Conservation (phyloP, 768 basidiomycete species). For the Steccherinum ochraceum region DNA sequence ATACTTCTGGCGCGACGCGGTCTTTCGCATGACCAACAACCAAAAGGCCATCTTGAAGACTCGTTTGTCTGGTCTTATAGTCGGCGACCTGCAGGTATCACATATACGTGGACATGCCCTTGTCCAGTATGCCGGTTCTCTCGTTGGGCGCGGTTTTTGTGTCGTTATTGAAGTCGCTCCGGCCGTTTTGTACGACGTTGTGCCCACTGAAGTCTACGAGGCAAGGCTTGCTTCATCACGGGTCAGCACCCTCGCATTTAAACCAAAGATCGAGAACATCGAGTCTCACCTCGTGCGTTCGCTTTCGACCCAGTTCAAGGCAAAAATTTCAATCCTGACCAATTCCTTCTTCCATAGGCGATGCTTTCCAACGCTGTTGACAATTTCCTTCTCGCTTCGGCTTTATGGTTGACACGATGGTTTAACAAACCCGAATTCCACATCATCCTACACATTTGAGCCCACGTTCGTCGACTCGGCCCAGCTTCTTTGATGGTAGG, state of each 20-base stretch:
- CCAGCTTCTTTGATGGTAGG: constrained; percentile 18
- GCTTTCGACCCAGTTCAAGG: background rate
- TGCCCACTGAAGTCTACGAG: constrained; percentile 19
- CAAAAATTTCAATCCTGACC: background rate
- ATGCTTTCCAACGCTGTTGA: constrained; percentile 10
- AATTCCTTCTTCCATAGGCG: constrained; percentile 1
- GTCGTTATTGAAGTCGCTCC: constrained; percentile 28
- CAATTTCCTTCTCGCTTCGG: constrained; percentile 15
- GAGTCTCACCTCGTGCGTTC: constrained; percentile 27
- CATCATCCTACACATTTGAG: constrained; percentile 18
- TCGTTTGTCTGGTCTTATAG: constrained; percentile 26
- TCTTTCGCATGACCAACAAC: constrained; percentile 17
- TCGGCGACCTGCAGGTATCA: constrained; percentile 27
- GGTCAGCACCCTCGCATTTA: constrained; percentile 29
- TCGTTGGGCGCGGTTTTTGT: constrained; percentile 29
- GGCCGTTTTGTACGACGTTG: constrained; percentile 31
- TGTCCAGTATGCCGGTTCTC: constrained; percentile 31
- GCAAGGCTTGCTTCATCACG: constrained; percentile 29
- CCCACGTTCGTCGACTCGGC: constrained; percentile 20
- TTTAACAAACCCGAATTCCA: constrained; percentile 25
- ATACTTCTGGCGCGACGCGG: constrained; percentile 39
- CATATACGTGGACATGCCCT: constrained; percentile 25
- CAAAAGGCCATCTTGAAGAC: constrained; percentile 22
- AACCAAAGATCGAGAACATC: constrained; percentile 30
- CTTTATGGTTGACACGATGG: constrained; percentile 17